Percentiles rank a stretch among this genome's conserved stretches.
These are phyloP conservation scores for Coemansia sp. DNA, from an alignment of 192 early-diverging fungal genomes.

Conservation along the genomic window DNA sequence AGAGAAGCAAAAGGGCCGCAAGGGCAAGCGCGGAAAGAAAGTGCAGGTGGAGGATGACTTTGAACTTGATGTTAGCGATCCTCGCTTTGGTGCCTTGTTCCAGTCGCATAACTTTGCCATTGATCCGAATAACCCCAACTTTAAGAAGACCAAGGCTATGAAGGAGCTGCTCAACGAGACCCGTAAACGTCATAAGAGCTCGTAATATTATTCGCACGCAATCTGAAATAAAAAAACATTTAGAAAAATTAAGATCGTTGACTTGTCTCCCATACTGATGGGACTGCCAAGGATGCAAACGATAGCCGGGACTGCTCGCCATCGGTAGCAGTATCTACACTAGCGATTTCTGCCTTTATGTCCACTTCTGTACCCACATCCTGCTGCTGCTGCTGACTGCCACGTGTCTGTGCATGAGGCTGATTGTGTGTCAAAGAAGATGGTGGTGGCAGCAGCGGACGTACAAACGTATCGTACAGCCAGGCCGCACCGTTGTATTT, in stretches of 20 bases:
- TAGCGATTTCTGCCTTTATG: neutral
- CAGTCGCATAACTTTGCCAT: constrained; percentile 88
- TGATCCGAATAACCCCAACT: constrained; percentile 92
- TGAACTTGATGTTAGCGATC: constrained; percentile 78
- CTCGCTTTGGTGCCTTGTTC: constrained; percentile 77
- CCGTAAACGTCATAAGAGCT: constrained; percentile 48
- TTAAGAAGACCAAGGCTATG: constrained; percentile 56
- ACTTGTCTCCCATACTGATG: constrained; percentile 35
- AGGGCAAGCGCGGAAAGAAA: constrained; percentile 43
- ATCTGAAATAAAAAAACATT: neutral
- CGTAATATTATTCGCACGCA: constrained; percentile 14
- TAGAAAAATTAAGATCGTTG: neutral
- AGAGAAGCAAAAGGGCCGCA: constrained; percentile 68
- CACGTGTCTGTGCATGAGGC: neutral
- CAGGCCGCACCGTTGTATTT: constrained; percentile 49
- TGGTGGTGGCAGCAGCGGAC: constrained; percentile 43
- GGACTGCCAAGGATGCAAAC: constrained; percentile 20
- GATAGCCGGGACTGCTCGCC: neutral
- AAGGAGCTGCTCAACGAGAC: constrained; percentile 38
- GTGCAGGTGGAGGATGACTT: constrained; percentile 72
- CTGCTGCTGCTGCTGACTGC: neutral
- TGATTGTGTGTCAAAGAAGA: neutral
- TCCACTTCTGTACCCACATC: constrained; percentile 1
- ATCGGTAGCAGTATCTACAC: neutral
- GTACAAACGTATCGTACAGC: constrained; percentile 49